Conservation (phyloP, 2,329 filamentous ascomycete genomes). For the Claviceps lovelessii region DNA sequence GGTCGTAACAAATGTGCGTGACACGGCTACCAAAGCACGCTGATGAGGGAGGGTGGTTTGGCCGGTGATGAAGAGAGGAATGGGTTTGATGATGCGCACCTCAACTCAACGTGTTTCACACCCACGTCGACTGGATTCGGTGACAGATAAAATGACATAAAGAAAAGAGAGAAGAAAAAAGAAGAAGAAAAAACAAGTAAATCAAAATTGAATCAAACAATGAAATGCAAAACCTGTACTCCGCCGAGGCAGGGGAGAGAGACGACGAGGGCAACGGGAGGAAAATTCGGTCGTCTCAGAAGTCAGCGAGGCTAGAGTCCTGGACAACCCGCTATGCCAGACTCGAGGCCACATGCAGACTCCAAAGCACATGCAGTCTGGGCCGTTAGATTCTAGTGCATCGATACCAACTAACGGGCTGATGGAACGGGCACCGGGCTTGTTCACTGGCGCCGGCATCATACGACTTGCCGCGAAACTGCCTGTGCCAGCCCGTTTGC, state of each 20-base stretch:
- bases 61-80: not conserved
- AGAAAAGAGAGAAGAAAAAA: not conserved
- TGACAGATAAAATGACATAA: not conserved
- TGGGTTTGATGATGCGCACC: not conserved
- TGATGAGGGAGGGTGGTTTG: not conserved
- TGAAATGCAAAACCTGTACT: not conserved
- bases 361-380: not conserved
- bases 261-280: not conserved
- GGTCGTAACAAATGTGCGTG: not conserved
- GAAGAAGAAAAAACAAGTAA: not conserved
- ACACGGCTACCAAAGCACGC: not conserved
- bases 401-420: not conserved
- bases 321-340: not conserved
- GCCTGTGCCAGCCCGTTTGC: not conserved
- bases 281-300: not conserved
- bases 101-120: not conserved
- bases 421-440: not conserved
- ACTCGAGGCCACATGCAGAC: not conserved
- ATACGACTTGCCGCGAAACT: not conserved
- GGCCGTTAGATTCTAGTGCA: not conserved
- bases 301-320: not conserved
- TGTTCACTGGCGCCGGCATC: not conserved
- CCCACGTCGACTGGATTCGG: not conserved
- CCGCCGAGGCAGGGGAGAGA: not conserved
- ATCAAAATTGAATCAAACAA: not conserved